A percentile compares a stretch with the other conserved stretches of the same genome.
These are phyloP conservation scores for Sclerotinia glacialis DNA, from an alignment of 2,329 filamentous ascomycete genomes.

Conservation along the genomic window DNA sequence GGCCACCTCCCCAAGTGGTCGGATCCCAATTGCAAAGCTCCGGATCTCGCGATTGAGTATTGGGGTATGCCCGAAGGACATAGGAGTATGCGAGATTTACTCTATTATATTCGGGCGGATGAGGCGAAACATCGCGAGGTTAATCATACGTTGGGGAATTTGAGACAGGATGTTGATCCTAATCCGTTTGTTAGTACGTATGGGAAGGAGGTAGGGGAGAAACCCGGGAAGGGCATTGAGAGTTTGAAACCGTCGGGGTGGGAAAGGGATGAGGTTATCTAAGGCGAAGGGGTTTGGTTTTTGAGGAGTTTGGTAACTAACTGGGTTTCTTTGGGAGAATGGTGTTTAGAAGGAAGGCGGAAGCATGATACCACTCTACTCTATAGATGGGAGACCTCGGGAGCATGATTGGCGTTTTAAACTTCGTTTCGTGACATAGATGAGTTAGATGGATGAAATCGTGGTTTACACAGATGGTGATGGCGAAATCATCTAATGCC, in stretches of 20 bases:
- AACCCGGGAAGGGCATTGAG: constrained; percentile 66
- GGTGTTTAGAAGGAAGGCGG: background rate
- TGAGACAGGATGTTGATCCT: constrained; percentile 82
- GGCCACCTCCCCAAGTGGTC: constrained; percentile 83
- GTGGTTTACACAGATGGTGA: background rate
- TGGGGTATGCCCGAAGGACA: constrained; percentile 90
- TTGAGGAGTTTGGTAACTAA: background rate
- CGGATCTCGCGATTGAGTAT: constrained; percentile 86
- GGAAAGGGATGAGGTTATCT: constrained; percentile 76
- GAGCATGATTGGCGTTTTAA: background rate
- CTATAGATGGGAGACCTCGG: background rate
- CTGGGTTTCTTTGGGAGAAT: background rate
- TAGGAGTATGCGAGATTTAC: constrained; percentile 78
- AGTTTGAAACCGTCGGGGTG: constrained; percentile 68
- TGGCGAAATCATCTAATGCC: background rate
- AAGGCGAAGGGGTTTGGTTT: background rate
- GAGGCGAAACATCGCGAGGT: constrained; percentile 89
- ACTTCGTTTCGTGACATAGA: background rate
- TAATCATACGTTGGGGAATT: constrained; percentile 87
- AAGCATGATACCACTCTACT: constrained; percentile 8
- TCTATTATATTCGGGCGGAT: constrained; percentile 86
- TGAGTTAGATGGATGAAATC: background rate
- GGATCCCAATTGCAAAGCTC: constrained; percentile 65
- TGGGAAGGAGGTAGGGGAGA: constrained; percentile 63
- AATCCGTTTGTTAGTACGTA: constrained; percentile 89